Evolutionary conservation across 2,329 filamentous ascomycete genomes (phyloP).

Genomic region (Pestalotiopsis sp.): DNA sequence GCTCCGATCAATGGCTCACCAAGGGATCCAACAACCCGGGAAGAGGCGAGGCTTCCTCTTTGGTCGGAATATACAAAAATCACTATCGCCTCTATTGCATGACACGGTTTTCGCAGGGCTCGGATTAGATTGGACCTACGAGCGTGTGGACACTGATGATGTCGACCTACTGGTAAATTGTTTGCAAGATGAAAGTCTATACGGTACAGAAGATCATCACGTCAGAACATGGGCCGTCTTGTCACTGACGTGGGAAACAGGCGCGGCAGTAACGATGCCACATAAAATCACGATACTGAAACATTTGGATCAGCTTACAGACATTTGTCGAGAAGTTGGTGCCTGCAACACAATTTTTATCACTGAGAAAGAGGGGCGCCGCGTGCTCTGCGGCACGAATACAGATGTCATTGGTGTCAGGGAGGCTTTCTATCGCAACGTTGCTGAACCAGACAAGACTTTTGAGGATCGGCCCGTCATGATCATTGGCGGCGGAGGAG

Average conservation of each 20-base stretch:
- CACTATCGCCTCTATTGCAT: background rate
- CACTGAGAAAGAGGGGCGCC: constrained; percentile 47
- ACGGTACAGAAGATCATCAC: background rate
- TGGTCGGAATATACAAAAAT: background rate
- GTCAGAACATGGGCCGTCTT: accelerated
- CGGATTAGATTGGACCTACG: background rate
- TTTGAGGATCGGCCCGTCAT: constrained; percentile 67
- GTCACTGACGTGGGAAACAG: constrained; percentile 32
- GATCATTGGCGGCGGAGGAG: constrained; percentile 78
- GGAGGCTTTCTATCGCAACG: constrained; percentile 68
- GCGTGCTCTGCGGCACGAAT: constrained; percentile 72
- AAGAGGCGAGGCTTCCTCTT: background rate
- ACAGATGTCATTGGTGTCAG: constrained; percentile 80
- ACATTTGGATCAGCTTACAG: constrained; percentile 72
- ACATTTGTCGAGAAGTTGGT: constrained; percentile 72
- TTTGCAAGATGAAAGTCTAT: background rate
- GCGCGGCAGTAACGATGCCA: constrained; percentile 80
- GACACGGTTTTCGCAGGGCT: background rate
- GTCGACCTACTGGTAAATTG: background rate
- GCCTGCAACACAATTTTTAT: constrained; percentile 82
- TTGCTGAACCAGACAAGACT: constrained; percentile 42
- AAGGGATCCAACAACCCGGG: background rate
- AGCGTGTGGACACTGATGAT: background rate
- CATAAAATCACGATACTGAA: constrained; percentile 78
- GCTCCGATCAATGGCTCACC: background rate